phyloP scores from a whole-genome alignment of 2,329 filamentous ascomycete species.

The Colletotrichum echinochloae region DNA sequence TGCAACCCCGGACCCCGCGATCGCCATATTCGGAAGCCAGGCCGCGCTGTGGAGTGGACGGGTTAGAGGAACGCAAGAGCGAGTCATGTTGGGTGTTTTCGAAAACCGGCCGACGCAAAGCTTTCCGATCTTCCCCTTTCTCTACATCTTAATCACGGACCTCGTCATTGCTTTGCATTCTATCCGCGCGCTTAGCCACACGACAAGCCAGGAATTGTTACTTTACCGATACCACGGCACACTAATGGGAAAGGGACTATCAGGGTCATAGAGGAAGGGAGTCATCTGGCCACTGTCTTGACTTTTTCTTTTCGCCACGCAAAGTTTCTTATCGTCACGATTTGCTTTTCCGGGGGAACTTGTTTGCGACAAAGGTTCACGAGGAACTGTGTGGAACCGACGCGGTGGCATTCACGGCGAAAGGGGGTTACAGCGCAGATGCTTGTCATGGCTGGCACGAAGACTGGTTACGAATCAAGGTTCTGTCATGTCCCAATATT shows the following conservation, averaged over 20 bases:
- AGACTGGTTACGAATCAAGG: slow-evolving; percentile 10
- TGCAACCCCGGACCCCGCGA: background rate
- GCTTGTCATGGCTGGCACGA: background rate
- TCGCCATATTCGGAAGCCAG: background rate
- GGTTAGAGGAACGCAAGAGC: no score
- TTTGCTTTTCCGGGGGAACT: background rate
- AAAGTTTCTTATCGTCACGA: background rate
- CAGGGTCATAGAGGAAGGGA: slow-evolving; percentile 21
- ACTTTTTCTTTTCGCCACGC: background rate
- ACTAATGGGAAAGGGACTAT: slow-evolving; percentile 23
- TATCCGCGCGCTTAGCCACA: background rate
- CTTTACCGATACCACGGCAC: slow-evolving; percentile 19
- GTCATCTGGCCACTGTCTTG: background rate
- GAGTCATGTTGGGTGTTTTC: background rate
- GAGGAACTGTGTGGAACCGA: slow-evolving; percentile 6
- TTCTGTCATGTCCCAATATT: background rate
- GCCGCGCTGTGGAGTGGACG: background rate
- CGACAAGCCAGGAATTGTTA: background rate
- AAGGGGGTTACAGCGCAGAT: background rate
- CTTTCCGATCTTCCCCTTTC: background rate
- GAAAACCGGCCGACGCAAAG: background rate
- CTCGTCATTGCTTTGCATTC: background rate
- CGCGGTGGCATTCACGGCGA: slow-evolving; percentile 18
- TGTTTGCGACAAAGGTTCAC: slow-evolving; percentile 5
- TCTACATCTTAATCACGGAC: background rate